A percentile compares a stretch with the other conserved stretches of the same genome.
Conservation (phyloP, 768 basidiomycete genomes). For the Suillus clintonianus region DNA sequence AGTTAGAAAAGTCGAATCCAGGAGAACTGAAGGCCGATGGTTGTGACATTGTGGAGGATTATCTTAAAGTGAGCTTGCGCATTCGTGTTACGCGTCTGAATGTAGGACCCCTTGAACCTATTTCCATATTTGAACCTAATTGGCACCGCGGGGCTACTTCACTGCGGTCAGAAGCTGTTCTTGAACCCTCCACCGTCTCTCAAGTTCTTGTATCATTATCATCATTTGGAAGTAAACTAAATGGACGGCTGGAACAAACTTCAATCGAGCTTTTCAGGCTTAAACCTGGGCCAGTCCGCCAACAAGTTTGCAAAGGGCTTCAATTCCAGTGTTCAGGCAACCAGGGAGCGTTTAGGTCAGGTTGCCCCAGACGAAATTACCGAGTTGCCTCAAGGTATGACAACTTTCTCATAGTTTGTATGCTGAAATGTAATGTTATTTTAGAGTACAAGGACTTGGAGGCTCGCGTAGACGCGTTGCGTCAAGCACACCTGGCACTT, state of each 20-base stretch:
- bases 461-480: conserved; percentile 89
- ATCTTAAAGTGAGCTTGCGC: background rate
- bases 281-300: conserved; percentile 78
- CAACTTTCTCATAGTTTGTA: background rate
- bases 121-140: conserved; percentile 8
- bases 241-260: conserved; percentile 70
- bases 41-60: conserved; percentile 23
- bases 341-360: conserved; percentile 87
- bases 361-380: conserved; percentile 92
- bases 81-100: conserved; percentile 32
- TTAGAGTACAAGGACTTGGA: conserved; percentile 98
- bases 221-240: conserved; percentile 3
- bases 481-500: conserved; percentile 70
- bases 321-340: conserved; percentile 82
- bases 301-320: conserved; percentile 79
- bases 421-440: background rate
- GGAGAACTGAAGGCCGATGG: conserved; percentile 49
- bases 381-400: conserved; percentile 84
- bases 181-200: background rate
- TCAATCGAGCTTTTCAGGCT: conserved; percentile 55
- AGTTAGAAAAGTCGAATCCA: conserved; percentile 82
- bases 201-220: conserved; percentile 1
- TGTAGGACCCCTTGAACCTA: conserved; percentile 22
- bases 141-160: conserved; percentile 8
- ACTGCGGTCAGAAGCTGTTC: conserved; percentile 1